Conservation (phyloP, 2,329 filamentous ascomycete genomes). For the Penicillium sp. region DNA sequence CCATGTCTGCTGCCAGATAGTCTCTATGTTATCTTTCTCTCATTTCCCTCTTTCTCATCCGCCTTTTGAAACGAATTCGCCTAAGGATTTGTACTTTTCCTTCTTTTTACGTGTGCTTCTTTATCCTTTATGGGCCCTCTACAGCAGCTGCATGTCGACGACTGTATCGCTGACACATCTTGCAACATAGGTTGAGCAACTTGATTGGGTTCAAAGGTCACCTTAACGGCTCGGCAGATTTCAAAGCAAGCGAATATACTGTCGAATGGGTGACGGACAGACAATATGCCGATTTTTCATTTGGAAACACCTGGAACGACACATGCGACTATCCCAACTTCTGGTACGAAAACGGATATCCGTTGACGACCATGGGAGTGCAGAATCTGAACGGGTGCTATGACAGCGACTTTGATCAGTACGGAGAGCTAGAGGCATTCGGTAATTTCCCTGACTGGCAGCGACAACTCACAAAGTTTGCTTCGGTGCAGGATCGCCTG, state of each 20-base stretch:
- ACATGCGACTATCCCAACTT: conserved; percentile 62
- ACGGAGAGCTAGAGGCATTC: conserved; percentile 64
- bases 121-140: too few species aligned
- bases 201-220: conserved; percentile 63
- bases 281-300: conserved; percentile 59
- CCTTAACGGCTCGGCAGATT: conserved; percentile 59
- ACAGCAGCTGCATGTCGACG: too few species aligned
- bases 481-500: conserved; percentile 66
- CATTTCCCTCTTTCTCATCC: neutral
- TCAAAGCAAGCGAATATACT: conserved; percentile 56
- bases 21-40: too few species aligned
- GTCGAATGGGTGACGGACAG: conserved; percentile 57
- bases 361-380: conserved; percentile 48
- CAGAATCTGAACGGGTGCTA: conserved; percentile 56
- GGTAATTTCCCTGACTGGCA: conserved; percentile 64
- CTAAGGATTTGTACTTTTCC: neutral
- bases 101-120: neutral
- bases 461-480: conserved; percentile 65
- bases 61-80: neutral
- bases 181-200: conserved; percentile 50
- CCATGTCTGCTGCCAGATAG: neutral
- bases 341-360: conserved; percentile 60
- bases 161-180: neutral
- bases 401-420: conserved; percentile 65
- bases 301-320: conserved; percentile 55